Conservation (phyloP, 345 rosid genomes). For the Eucalyptus leucophloia region DNA sequence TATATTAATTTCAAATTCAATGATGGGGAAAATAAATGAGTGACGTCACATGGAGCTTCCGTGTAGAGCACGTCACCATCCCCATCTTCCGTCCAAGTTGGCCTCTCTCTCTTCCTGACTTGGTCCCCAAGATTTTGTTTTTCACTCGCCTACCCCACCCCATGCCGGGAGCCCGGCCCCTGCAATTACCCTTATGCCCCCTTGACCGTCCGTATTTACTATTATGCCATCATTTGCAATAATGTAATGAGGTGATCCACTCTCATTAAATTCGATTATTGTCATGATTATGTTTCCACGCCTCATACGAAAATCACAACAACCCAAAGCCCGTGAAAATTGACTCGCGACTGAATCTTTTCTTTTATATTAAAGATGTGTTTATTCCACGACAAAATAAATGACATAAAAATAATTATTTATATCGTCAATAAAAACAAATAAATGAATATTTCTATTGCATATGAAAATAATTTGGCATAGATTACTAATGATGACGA, state of each 20-base stretch:
- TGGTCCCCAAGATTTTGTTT: background rate
- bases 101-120: background rate
- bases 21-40: background rate
- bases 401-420: no score
- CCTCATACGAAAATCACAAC: background rate
- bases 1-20: background rate
- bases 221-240: background rate
- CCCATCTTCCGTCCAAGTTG: background rate
- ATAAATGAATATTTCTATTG: no score
- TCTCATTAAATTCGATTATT: background rate
- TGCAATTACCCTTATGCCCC: background rate
- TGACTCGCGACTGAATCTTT: background rate
- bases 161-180: background rate
- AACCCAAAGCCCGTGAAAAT: background rate
- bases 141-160: background rate
- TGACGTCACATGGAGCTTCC: background rate
- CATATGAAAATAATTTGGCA: no score
- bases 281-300: background rate
- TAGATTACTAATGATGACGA: no score
- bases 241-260: background rate
- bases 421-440: no score
- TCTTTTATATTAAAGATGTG: accelerated
- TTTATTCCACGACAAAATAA: accelerated
- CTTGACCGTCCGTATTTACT: background rate
- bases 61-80: background rate